Evolutionary conservation across 2,329 filamentous ascomycete species (phyloP), one percentile per base, ranked within the genome.

Genomic region (Alternaria alternata): DNA sequence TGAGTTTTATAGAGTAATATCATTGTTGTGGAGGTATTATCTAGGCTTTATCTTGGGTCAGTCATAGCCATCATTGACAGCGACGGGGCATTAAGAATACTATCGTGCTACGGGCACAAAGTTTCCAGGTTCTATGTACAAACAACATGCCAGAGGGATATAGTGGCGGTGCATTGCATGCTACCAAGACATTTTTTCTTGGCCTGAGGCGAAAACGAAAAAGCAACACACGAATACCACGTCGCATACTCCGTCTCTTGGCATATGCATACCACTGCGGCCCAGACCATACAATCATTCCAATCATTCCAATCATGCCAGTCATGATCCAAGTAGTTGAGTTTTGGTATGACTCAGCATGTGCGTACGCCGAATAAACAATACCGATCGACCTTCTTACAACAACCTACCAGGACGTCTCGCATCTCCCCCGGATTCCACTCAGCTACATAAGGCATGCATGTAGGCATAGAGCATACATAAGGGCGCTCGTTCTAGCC

Each of bases 401-500:
- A 26, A 39, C 36, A 39, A 44, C 22, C 24, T 28, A 44, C 24
- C 42, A n/a, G 22, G 16, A 22, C 3, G 18, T 36, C 14, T 38
- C 46, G 34, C 46, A 49, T 49, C 20, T 38, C 14, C 46, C 46
- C 46, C 46, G 20, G 46, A 38, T 49, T 49, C 32, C 46, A 38
- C 46, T 22, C 46, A 24, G 32, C 46, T 49, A 38, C 32, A 49
- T 2, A 16, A 49, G 30, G 46, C 34, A 28, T 57, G 46, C 54
- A 44, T 51, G 3, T 51, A 8, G 30, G 16, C 20, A 36, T 44
- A 46, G 38, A 36, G 54, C 46, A 49, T 49, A 34, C 46, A 57
- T 43, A 38, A 52, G 54, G 46, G 47, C 54, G 38, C 30, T 2
- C 20, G 14, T 7, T 20, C 46, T 57, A 57, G 34, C 47, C 47